Base-by-base conservation (phyloP, 225 moss, liverwort and hornwort genomes). In the Rhytidiadelphus loreus region DNA sequence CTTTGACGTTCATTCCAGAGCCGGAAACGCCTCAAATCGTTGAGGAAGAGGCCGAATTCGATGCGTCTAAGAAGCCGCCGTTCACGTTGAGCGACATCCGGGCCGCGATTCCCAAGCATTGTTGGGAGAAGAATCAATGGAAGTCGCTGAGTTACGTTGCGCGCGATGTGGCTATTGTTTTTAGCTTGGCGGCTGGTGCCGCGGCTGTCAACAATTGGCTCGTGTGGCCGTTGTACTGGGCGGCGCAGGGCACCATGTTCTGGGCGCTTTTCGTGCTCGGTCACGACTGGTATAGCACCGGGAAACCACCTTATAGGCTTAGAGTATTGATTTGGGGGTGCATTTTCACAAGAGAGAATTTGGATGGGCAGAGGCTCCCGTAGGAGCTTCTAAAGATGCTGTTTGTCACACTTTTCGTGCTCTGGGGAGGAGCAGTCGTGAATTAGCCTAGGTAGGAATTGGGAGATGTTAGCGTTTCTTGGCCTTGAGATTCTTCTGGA, bases 201-300 rank as follows among this genome's bases (percentile, higher is more conserved):
- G 98, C 96, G 7, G 94, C 95, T 88, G 82, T 95, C 50, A 98
- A 98, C 78, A 96, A 80, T 88, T 97, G 96, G 98, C 64, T 95
- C 8, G 95, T 96, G 30, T 98, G 98, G 98, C 98, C 98, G 24
- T 91, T 97, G 32, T 98, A 98, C 82, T 98, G 98, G 98, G 70
- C 92, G n/a, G 98, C 96, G 29, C 97, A 98, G 88, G 98, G 98
- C 13, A 98, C 98, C 11, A 98, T 98, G 98, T 98, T 98, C 75
- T 98, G 98, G 98, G 98, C 98, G n/a, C 94, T 98, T 53, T 98
- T 98, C 82, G 98, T 98, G 44, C 93, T 98, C 13, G 98, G 98
- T 13, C 98, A 98, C 58, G 97, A 98, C 72, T 98, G 94, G 94
- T 94, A 91, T 5, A 75, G 26, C 57, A 69, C 53, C 53, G 16